These are phyloP conservation scores for Pythium scleroteichum DNA, from an alignment of 352 stramenopile genomes.

Conservation along the genomic window DNA sequence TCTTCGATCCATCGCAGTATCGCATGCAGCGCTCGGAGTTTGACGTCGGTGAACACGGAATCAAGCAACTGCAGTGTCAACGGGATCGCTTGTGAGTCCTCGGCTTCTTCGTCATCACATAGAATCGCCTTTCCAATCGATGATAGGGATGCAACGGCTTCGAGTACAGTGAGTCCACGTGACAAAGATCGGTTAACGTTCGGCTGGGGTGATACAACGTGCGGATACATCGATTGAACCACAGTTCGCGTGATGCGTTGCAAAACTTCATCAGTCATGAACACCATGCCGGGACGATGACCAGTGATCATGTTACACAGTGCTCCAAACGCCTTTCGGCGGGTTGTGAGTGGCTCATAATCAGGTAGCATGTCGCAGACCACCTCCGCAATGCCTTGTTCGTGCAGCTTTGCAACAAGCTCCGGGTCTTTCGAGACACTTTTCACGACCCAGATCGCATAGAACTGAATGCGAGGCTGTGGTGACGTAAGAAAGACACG, in stretches of 20 bases:
- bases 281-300: conserved; percentile 19
- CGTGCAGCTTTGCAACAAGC: conserved; percentile 59
- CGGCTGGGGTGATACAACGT: conserved; percentile 24
- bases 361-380: conserved; percentile 36
- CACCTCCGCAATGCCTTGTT: conserved; percentile 50
- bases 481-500: conserved; percentile 36
- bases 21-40: conserved; percentile 46
- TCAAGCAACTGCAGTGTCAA: conserved; percentile 48
- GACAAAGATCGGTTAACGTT: conserved; percentile 40
- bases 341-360: conserved; percentile 40
- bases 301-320: conserved; percentile 28
- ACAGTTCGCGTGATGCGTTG: conserved; percentile 5
- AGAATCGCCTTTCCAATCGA: conserved; percentile 38
- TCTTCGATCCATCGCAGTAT: conserved; percentile 49
- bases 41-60: conserved; percentile 38
- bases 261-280: conserved; percentile 11
- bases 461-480: conserved; percentile 38
- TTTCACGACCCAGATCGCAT: conserved; percentile 52
- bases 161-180: conserved; percentile 48
- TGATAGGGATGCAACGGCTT: conserved; percentile 39
- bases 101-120: conserved; percentile 15
- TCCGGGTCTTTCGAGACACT: conserved; percentile 67
- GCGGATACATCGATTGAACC: conserved; percentile 38
- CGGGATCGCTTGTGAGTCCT: conserved; percentile 36
- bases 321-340: conserved; percentile 47